Evolutionary conservation across 2,329 filamentous ascomycete species (phyloP), one percentile per base, ranked within the genome.

Genomic region (Aspergillus phoenicis): DNA sequence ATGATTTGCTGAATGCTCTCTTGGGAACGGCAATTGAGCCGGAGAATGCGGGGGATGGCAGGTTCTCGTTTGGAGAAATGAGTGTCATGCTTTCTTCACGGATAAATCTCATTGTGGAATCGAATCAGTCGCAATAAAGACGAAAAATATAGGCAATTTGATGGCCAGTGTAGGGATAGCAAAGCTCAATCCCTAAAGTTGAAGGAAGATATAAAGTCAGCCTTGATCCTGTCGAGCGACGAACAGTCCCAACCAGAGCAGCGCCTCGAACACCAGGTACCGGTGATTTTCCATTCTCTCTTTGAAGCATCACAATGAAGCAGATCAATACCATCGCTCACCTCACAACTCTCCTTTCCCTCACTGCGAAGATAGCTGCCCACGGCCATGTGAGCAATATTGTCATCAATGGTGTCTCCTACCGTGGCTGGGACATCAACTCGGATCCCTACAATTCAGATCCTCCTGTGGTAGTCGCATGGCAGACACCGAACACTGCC

Each of bases 401-500:
- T 13, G 64, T 66, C n/a, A 59, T 67, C 17, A 64, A 67, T 51
- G 65, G 66, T 15, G 60, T 64, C 58, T 64, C 55, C 36, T 66
- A 68, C 24, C 43, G 58, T 13, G 66, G 66, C 10, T 68, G 62
- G 56, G 69, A 80, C 58, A 73, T 77, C 33, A 64, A 64, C 56
- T 33, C 62, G 10, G 74, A 70, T 53, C 66, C 64, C 36, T 76
- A 77, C 61, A 65, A 66, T 36, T 66, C 68, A 8, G 68, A 74
- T 2, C 70, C 71, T 5, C 79, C 79, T 1, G 64, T 73, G 36
- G 73, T 77, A 2, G 80, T 83, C 30, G 85, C 81, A 58, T 88
- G 85, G 85, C 77, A 75, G 24, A 82, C 79, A 47, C 73, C 77
- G 3, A 79, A 80, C 54, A 77, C 80, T 22, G 81, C 83, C 66